Evolutionary conservation across 768 basidiomycete genomes (phyloP).

Genomic region (Neoboletus magnificus): DNA sequence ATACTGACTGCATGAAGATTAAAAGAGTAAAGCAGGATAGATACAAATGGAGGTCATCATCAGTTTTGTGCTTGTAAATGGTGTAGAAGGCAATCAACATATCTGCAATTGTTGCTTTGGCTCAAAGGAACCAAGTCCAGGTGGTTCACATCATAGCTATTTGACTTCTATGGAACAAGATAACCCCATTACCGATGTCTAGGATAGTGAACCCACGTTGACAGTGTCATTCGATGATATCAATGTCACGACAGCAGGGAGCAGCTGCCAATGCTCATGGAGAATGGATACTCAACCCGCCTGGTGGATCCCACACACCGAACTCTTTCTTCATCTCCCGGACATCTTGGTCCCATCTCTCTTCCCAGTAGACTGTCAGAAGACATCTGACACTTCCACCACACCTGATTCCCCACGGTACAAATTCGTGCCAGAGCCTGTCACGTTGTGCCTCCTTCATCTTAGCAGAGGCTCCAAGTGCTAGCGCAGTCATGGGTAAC

Average conservation of each 20-base stretch:
- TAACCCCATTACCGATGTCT: not conserved
- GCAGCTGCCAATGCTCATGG: not conserved
- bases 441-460: conserved; percentile 42
- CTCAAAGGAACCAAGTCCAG: not conserved
- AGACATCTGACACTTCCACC: conserved; percentile 73
- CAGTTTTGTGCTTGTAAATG: too few relatives aligned
- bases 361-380: conserved; percentile 94
- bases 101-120: too few relatives aligned
- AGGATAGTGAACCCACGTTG: not conserved
- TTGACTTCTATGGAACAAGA: not conserved
- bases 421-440: conserved; percentile 72
- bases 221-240: not conserved
- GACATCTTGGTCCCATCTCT: conserved; percentile 83
- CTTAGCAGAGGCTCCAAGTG: conserved; percentile 50
- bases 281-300: conserved; percentile 20
- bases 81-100: too few relatives aligned
- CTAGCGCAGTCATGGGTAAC: conserved; percentile 82
- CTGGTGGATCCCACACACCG: conserved; percentile 80
- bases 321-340: conserved; percentile 82
- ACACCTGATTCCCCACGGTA: conserved; percentile 89
- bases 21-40: too few relatives aligned
- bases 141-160: not conserved
- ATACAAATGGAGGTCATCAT: too few relatives aligned
- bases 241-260: not conserved
- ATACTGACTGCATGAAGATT: not conserved